phyloP scores from a whole-genome alignment of 2,329 filamentous ascomycete genomes.

The Geoglossum cookeanum region DNA sequence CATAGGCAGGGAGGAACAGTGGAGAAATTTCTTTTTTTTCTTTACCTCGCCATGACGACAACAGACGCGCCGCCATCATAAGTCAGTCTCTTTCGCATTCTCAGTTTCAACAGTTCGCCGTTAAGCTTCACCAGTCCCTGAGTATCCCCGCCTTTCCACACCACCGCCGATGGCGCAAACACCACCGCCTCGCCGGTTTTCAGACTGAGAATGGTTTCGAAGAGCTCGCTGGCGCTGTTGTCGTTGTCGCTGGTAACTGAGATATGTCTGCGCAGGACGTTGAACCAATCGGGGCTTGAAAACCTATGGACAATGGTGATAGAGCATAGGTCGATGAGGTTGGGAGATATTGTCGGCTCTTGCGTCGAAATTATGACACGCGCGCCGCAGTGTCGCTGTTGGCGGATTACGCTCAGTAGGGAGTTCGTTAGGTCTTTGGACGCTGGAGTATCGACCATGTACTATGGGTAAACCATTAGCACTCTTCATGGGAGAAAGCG shows the following conservation, averaged over 20 bases:
- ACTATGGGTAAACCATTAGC: slow-evolving; percentile 20
- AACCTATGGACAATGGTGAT: slow-evolving; percentile 58
- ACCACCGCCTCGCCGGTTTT: slow-evolving; percentile 29
- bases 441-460: slow-evolving; percentile 39
- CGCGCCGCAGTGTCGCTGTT: slow-evolving; percentile 49
- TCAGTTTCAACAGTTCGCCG: too few species aligned
- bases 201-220: slow-evolving; percentile 28
- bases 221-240: slow-evolving; percentile 17
- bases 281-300: slow-evolving; percentile 43
- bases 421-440: slow-evolving; percentile 39
- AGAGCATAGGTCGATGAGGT: slow-evolving; percentile 51
- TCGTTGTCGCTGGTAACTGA: slow-evolving; percentile 14
- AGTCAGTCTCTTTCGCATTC: too few species aligned
- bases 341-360: slow-evolving; percentile 51
- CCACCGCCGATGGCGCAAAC: slow-evolving; percentile 27
- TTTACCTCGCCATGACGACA: too few species aligned
- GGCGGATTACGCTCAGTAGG: slow-evolving; percentile 42
- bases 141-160: slow-evolving; percentile 14
- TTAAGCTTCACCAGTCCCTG: not conserved
- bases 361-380: slow-evolving; percentile 58
- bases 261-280: slow-evolving; percentile 18
- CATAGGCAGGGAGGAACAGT: too few species aligned
- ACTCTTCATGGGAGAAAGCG: not conserved
- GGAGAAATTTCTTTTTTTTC: too few species aligned
- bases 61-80: too few species aligned